Percentiles rank a stretch among this genome's conserved stretches.
These are phyloP conservation scores for Ustanciosporium gigantosporum DNA, from an alignment of 1,284 basidiomycete species.

Conservation along the genomic window DNA sequence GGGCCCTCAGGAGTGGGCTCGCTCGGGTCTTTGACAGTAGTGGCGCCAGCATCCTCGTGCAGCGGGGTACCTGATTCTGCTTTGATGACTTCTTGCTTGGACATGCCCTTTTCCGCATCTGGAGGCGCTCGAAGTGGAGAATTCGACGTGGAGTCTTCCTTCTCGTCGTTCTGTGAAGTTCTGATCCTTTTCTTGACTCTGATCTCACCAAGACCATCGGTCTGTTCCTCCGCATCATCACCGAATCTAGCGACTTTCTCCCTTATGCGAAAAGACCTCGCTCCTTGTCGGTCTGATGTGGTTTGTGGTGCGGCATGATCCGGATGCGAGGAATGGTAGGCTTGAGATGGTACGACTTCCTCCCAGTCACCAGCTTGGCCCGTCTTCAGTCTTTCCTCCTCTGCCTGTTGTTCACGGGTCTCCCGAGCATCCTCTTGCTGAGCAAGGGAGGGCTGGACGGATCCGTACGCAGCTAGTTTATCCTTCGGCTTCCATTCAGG, in stretches of 20 bases:
- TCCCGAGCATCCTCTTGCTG: conserved; percentile 64
- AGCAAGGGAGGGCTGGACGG: conserved; percentile 68
- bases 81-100: not conserved
- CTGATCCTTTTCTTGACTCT: conserved; percentile 42
- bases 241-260: conserved; percentile 23
- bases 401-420: conserved; percentile 62
- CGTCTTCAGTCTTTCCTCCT: conserved; percentile 69
- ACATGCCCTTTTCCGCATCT: not conserved
- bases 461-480: conserved; percentile 80
- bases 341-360: conserved; percentile 66
- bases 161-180: not conserved
- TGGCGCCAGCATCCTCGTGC: conserved; percentile 1
- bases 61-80: no score
- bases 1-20: no score
- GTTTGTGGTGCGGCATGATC: not conserved
- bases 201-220: conserved; percentile 24
- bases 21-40: not conserved
- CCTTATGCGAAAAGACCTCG: conserved; percentile 37
- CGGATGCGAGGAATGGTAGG: conserved; percentile 13
- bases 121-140: no score
- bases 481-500: conserved; percentile 68
- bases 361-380: conserved; percentile 85
- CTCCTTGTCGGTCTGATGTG: conserved; percentile 38
- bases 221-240: conserved; percentile 15
- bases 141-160: no score